phyloP scores from a whole-genome alignment of 768 basidiomycete species.

The Xerocomellus chrysenteron region DNA sequence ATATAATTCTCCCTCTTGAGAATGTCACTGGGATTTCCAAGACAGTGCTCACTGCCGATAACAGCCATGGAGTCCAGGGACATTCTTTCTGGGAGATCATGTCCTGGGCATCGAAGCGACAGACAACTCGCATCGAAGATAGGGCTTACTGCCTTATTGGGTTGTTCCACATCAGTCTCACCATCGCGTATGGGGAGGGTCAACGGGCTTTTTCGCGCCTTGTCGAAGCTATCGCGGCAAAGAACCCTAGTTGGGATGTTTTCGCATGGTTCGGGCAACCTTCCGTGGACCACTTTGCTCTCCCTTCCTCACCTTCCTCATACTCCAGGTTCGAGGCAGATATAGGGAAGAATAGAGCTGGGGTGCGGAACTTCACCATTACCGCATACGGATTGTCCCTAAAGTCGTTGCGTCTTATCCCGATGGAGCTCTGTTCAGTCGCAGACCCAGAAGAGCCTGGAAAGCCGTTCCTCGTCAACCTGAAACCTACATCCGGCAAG shows the following conservation, averaged over 20 bases:
- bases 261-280: slow-evolving; percentile 17
- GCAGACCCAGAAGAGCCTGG: neutral
- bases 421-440: neutral
- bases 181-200: slow-evolving; percentile 24
- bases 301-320: slow-evolving; percentile 15
- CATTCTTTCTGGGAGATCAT: slow-evolving; percentile 12
- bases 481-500: neutral
- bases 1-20: neutral
- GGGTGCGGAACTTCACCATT: slow-evolving; percentile 2
- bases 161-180: slow-evolving; percentile 15
- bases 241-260: slow-evolving; percentile 11
- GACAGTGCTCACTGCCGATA: neutral
- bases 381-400: neutral
- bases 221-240: slow-evolving; percentile 5
- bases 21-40: slow-evolving; percentile 2
- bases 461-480: neutral
- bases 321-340: slow-evolving; percentile 4
- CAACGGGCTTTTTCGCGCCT: slow-evolving; percentile 20
- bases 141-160: slow-evolving; percentile 23
- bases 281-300: slow-evolving; percentile 8
- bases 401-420: slow-evolving; percentile 3
- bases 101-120: slow-evolving; percentile 22
- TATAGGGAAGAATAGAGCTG: neutral
- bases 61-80: neutral
- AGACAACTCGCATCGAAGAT: slow-evolving; percentile 24